Base-by-base conservation (phyloP, 2,329 filamentous ascomycete species). In the Exserohilum rostratum region DNA sequence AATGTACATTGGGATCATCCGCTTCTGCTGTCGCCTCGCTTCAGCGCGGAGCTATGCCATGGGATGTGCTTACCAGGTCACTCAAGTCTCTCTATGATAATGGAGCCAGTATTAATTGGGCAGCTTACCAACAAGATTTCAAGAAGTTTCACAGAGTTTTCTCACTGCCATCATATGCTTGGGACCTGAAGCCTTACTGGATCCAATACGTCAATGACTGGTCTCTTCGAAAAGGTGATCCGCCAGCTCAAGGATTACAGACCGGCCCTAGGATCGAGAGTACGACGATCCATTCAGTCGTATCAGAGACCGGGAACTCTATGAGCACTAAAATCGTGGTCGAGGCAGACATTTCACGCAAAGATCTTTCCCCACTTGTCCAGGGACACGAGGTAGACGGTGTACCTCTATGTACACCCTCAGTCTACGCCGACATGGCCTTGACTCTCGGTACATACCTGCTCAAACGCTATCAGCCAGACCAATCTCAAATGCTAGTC, bases 21-120 rank as follows among this genome's bases (percentile, higher is more conserved):
- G 25, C 29, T 10, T 37, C 29, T 6, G 30, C 56, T n/a, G 25
- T 50, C 15, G 20, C 50, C 7, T 55, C 62, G 12, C 13, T 34
- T 12, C 51, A 50, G 11, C 18, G 50, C 22, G 29, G 47, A 34
- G 12, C 25, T 42, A 6, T 18, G 17, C 30, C 34, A 10, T 44
- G 35, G 45, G 20, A 45, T 5, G 12, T 52, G 30, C 43, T 51
- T 12, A 9, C 81, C 71, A 40, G 67, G 85, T 33, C 77, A 75
- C 48, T 71, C 76, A 0, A 73, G 89, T 11, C 31, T 51, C 18
- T 66, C 0, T 82, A 89, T 68, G 68, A 66, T 1, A 76, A 75
- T 1, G 87, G 87, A 0, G 62, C 85, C 1, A 73, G 79, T 6
- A 73, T 90, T 17, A 75, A 84, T 57, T 90, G 86, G 85, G 79